Base-by-base conservation (phyloP, 2,329 filamentous ascomycete species). In the Penicillium brevicompactum region DNA sequence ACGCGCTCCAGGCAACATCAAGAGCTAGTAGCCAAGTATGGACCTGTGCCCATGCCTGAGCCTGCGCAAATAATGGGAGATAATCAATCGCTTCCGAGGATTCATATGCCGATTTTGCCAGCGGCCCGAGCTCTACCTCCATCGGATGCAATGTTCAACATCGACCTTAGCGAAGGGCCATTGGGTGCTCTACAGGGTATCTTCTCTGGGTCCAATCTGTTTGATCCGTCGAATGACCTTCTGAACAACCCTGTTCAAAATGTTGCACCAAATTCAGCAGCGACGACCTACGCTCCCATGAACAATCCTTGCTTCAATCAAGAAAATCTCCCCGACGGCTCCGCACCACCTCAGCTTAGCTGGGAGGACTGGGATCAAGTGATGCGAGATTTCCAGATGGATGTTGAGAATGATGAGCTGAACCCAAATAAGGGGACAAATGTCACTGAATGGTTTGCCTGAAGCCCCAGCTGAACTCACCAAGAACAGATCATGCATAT, bases 1-100 rank as follows among this genome's bases (percentile, higher is more conserved):
- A 81, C 80, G 42, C 76, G 85, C 46, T 75, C 78, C 41, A 79
- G 78, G 52, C 83, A 85, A 51, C 65, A 69, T 44, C 65, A 67
- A 24, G 67, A 71, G 45, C 58, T 69, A 30, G 55, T 65, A 27
- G 24, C 52, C 38, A 61, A 64, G 5, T 61, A 61, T 32, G 66
- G 61, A 13, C 51, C 59, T 6, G 53, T 54, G 9, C 50, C 52
- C 11, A 44, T 56, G 7, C 18, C 48, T 11, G 32, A 56, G 7
- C 32, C 55, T 7, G 6, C 43, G 11, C 48, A 56, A 21, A 45
- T 55, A 16, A 43, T 8, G 52, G n/a, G 46, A 34, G 9, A 60
- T 38, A 58, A 38, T 21, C 52, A 65, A 16, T 16, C 56, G 8
- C 56, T 65, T 7, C 63, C 66, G 7, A 67, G 61, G 34, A 64